Conservation (phyloP, 352 stramenopile genomes). For the Pythium scleroteichum region DNA sequence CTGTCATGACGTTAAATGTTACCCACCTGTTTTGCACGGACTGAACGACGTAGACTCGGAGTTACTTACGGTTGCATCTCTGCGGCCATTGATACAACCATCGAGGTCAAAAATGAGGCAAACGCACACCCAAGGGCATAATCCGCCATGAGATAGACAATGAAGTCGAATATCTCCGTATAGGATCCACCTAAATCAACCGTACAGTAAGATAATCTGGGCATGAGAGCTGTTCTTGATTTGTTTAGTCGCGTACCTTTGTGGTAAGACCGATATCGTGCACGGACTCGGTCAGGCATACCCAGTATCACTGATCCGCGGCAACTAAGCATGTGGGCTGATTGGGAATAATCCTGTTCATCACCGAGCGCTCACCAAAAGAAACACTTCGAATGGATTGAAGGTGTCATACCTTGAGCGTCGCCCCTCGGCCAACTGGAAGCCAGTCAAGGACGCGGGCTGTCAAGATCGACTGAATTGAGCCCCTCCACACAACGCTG, state of each 20-base stretch:
- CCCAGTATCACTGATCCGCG: constrained; percentile 5
- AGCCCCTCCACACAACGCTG: not conserved
- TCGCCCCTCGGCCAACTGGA: constrained; percentile 1
- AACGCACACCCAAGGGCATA: constrained; percentile 25
- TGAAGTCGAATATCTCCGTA: constrained; percentile 1
- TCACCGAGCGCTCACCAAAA: too few species aligned
- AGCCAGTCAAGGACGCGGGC: constrained; percentile 7
- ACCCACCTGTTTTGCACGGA: not conserved
- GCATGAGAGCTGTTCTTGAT: too few species aligned
- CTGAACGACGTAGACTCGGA: not conserved
- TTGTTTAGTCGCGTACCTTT: constrained; percentile 1
- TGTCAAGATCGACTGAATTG: not conserved
- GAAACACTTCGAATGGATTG: too few species aligned
- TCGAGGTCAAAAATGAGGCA: constrained; percentile 14
- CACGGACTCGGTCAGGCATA: constrained; percentile 7
- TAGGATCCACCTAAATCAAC: not conserved
- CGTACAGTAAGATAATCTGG: too few species aligned
- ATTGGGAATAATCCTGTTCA: constrained; percentile 25
- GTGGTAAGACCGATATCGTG: constrained; percentile 7
- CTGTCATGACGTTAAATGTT: not conserved
- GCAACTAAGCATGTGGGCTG: constrained; percentile 1
- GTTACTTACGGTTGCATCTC: constrained; percentile 8
- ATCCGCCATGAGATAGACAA: constrained; percentile 10
- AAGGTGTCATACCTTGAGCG: constrained; percentile 6
- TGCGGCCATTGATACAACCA: constrained; percentile 6